Percentiles rank a stretch among this genome's conserved stretches.
Conservation (phyloP, 2,329 filamentous ascomycete species). For the Aureobasidium sp. region DNA sequence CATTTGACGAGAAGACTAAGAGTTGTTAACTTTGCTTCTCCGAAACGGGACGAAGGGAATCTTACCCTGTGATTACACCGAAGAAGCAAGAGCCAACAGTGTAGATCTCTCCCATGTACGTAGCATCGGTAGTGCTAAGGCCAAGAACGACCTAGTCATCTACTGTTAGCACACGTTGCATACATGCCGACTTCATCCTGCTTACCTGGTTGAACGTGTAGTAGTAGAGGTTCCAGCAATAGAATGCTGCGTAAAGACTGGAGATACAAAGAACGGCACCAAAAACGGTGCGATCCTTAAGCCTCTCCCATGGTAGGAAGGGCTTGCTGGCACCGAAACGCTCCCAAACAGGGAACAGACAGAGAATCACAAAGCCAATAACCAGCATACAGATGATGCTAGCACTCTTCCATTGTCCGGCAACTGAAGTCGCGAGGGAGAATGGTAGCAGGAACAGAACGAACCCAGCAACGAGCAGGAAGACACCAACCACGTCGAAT, state of each 20-base stretch:
- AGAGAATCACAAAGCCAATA: slow-evolving; percentile 26
- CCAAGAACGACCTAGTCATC: neutral
- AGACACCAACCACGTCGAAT: slow-evolving; percentile 21
- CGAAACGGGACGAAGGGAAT: neutral
- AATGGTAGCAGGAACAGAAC: slow-evolving; percentile 21
- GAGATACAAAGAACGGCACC: slow-evolving; percentile 38
- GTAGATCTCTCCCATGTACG: slow-evolving; percentile 26
- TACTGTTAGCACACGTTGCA: neutral
- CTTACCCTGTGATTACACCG: slow-evolving; percentile 37
- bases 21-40: neutral
- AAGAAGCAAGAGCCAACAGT: slow-evolving; percentile 37
- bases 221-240: slow-evolving; percentile 36
- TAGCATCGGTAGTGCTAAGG: neutral
- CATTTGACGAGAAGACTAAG: slow-evolving; percentile 35
- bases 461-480: slow-evolving; percentile 23
- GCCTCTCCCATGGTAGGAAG: slow-evolving; percentile 50
- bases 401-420: slow-evolving; percentile 17
- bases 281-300: slow-evolving; percentile 44
- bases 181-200: neutral
- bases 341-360: slow-evolving; percentile 52
- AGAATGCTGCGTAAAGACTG: slow-evolving; percentile 43
- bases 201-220: slow-evolving; percentile 20
- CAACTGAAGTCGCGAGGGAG: slow-evolving; percentile 19
- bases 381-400: slow-evolving; percentile 28
- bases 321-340: slow-evolving; percentile 49